These are phyloP conservation scores for Pseudocercospora vitis DNA, from an alignment of 2,329 filamentous ascomycete species.

Conservation along the genomic window DNA sequence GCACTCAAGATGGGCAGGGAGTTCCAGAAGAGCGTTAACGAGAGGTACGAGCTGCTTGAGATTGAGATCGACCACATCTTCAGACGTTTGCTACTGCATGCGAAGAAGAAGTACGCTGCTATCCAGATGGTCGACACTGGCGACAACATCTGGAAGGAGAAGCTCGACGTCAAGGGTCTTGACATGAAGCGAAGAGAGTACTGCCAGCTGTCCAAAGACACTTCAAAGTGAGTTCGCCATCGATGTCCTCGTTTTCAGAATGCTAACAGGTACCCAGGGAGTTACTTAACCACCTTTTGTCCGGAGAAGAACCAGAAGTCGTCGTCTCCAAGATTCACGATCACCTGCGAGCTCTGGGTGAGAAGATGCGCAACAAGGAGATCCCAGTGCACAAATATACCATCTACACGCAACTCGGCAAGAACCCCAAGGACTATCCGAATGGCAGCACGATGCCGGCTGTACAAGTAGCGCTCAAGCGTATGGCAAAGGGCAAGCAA, in stretches of 20 bases:
- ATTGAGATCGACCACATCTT: constrained; percentile 99
- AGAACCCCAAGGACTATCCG: constrained; percentile 88
- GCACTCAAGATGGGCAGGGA: constrained; percentile 89
- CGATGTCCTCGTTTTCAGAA: background rate
- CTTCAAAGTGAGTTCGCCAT: constrained; percentile 61
- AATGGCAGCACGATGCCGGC: constrained; percentile 95
- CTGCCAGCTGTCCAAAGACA: constrained; percentile 91
- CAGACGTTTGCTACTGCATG: constrained; percentile 85
- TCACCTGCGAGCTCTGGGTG: constrained; percentile 79
- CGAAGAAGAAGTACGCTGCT: constrained; percentile 99
- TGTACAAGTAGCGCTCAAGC: constrained; percentile 88
- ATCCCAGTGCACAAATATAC: constrained; percentile 86
- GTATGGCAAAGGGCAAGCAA: constrained; percentile 80
- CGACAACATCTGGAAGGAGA: constrained; percentile 86
- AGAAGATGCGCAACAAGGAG: constrained; percentile 78
- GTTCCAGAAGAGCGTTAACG: constrained; percentile 93
- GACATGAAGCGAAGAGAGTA: constrained; percentile 98
- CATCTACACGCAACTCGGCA: constrained; percentile 96
- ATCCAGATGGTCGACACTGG: constrained; percentile 82
- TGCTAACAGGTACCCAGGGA: constrained; percentile 49
- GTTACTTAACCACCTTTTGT: constrained; percentile 90
- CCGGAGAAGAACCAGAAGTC: constrained; percentile 85
- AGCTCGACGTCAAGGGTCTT: constrained; percentile 96
- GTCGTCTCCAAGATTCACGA: constrained; percentile 90
- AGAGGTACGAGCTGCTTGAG: constrained; percentile 86